Evolutionary conservation across 495 filamentous ascomycete species (phyloP).

Genomic region (Aspergillus biplanus): DNA sequence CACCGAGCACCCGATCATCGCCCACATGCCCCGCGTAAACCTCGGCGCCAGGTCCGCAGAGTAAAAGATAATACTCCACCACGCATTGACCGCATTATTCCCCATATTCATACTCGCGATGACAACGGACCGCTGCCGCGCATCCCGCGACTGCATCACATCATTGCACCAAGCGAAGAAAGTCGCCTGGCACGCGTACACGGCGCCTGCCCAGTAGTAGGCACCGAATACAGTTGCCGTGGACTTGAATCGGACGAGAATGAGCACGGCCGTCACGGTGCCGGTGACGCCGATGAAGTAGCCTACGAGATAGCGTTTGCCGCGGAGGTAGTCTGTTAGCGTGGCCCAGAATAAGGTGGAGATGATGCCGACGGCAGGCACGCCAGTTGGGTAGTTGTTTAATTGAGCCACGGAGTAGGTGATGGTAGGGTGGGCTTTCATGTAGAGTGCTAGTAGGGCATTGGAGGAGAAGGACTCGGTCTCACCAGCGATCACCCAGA

Average conservation of each 20-base stretch:
- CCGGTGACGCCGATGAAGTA: constrained; percentile 58
- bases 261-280: constrained; percentile 49
- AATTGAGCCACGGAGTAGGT: constrained; percentile 48
- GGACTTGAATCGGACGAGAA: constrained; percentile 47
- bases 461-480: constrained; percentile 56
- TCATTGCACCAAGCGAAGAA: constrained; percentile 69
- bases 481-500: constrained; percentile 54
- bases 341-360: constrained; percentile 58
- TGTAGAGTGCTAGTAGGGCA: constrained; percentile 39
- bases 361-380: constrained; percentile 52
- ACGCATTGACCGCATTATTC: constrained; percentile 59
- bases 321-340: constrained; percentile 54
- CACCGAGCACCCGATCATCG: constrained; percentile 59
- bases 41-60: constrained; percentile 59
- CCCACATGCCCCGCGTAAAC: constrained; percentile 63
- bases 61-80: constrained; percentile 70
- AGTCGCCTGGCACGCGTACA: constrained; percentile 61
- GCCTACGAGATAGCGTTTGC: constrained; percentile 53
- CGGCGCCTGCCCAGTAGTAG: constrained; percentile 58
- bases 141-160: constrained; percentile 50
- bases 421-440: constrained; percentile 39
- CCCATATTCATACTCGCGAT: constrained; percentile 61
- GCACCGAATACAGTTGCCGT: constrained; percentile 50
- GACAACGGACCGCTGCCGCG: constrained; percentile 49
- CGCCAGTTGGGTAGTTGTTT: constrained; percentile 53